These are phyloP conservation scores for Chlorella sorokiniana DNA, from an alignment of 139 green algal species.

Conservation along the genomic window DNA sequence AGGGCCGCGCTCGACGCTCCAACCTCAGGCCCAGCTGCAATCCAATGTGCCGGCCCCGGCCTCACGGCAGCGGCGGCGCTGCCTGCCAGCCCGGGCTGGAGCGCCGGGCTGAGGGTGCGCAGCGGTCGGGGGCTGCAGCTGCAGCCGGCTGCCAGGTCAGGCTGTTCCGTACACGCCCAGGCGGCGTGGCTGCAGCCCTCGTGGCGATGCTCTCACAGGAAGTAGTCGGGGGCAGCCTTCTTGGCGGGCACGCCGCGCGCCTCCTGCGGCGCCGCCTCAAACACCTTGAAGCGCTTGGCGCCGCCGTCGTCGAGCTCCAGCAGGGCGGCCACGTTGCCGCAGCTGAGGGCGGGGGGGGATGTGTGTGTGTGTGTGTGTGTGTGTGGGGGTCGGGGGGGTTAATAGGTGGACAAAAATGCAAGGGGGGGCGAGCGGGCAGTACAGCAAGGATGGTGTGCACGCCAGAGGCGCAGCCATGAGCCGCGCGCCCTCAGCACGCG, in stretches of 20 bases:
- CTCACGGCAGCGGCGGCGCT: no score
- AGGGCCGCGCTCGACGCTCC: neutral
- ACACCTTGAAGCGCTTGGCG: constrained; percentile 86
- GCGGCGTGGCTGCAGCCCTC: neutral
- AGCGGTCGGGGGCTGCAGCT: no score
- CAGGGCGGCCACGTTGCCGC: constrained; percentile 98
- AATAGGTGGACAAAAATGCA: neutral
- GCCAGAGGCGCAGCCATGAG: no score
- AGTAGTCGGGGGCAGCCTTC: constrained; percentile 92
- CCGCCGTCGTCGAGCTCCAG: constrained; percentile 95
- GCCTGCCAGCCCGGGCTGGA: no score
- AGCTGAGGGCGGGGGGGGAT: constrained; percentile 54
- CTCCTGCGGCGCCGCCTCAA: constrained; percentile 94
- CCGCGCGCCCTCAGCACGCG: no score
- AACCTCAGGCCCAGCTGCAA: no score
- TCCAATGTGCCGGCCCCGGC: no score
- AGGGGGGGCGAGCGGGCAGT: no score
- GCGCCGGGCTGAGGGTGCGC: no score
- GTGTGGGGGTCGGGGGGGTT: neutral
- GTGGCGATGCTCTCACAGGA: constrained; percentile 61
- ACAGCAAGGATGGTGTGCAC: no score
- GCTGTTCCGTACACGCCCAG: neutral
- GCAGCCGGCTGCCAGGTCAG: neutral
- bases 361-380: no score
- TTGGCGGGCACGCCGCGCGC: constrained; percentile 82